Base-by-base conservation (phyloP, 148 eudicot genomes). In the Chenopodium album region DNA sequence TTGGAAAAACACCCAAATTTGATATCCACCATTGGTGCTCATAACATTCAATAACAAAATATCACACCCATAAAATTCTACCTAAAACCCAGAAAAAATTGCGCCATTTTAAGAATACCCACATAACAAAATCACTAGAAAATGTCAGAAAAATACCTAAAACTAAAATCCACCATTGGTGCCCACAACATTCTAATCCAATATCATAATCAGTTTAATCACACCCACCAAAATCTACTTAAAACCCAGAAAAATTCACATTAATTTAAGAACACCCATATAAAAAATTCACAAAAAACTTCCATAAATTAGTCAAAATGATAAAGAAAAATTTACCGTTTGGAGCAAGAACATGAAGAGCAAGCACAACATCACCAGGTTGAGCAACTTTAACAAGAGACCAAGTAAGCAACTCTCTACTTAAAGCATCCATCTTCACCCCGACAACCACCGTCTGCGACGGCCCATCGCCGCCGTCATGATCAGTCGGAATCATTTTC, bases 371-470 rank as follows among this genome's bases (percentile, higher is more conserved):
- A 91, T 95, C 99, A 82, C 97, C 98, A 78, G 92, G 84, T 16
- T 87, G 81, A 67, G 98, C 92, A 28, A 87, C 88, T 59, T 95
- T 94, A 23, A 94, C 97, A 68, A 95, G 88, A 20, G 97, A 89
- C 99, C 99, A 95, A 54, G 99, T 95, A 9, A 95, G 91, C 73
- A 95, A 50, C 83, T 94, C 99, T 69, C 83, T 89, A 80, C 99
- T 95, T 12, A 79, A 79, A n/a, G 85, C 86, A 80, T 94, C 95
- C 86, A 94, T 72, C 80, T 95, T 95, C 75, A 95, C 93, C 16
- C 98, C 99, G 11, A 95, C 98, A 67, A 95, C 89, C 75, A 95
- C 97, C 83, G 93, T 91, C 34, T 92, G 80, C n/a, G 83, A 86
- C 14, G 82, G 88, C 2, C 85, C 82, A 4, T 85, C 89, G 13